Evolutionary conservation across 1,139 yeast genomes (phyloP).

Genomic region (Yamadazyma diospyri): DNA sequence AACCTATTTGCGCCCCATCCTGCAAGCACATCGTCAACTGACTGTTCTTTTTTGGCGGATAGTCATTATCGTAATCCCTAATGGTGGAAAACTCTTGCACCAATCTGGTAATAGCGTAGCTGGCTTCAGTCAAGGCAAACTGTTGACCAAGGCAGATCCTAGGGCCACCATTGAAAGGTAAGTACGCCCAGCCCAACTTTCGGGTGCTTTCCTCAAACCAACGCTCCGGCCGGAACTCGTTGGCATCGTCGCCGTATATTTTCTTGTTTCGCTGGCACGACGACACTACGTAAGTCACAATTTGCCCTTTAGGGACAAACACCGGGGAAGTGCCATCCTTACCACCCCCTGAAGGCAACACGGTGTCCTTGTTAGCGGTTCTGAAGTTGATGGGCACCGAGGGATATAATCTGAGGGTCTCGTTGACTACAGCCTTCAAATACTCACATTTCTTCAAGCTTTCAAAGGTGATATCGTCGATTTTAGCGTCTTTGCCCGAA

Average conservation of each 20-base stretch:
- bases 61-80: conserved; percentile 14
- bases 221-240: conserved; percentile 46
- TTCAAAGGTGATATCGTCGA: conserved; percentile 37
- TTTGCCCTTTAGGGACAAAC: conserved; percentile 39
- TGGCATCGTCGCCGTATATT: conserved; percentile 46
- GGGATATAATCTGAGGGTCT: conserved; percentile 50
- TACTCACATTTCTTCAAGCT: conserved; percentile 47
- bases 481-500: conserved; percentile 20
- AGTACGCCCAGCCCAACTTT: conserved; percentile 47
- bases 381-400: conserved; percentile 51
- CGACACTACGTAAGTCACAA: conserved; percentile 36
- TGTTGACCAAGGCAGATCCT: conserved; percentile 60
- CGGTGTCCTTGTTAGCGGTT: conserved; percentile 40
- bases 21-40: conserved; percentile 29
- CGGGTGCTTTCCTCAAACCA: conserved; percentile 37
- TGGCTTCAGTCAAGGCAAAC: conserved; percentile 55
- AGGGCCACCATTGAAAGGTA: conserved; percentile 63
- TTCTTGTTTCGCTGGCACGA: conserved; percentile 37
- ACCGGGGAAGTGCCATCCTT: conserved; percentile 39
- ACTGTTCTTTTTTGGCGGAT: conserved; percentile 31
- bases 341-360: conserved; percentile 56
- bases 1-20: conserved; percentile 19
- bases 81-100: conserved; percentile 25
- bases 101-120: conserved; percentile 42
- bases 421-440: conserved; percentile 47